Conservation (phyloP, 2,329 filamentous ascomycete species). For the Nemania diffusa region DNA sequence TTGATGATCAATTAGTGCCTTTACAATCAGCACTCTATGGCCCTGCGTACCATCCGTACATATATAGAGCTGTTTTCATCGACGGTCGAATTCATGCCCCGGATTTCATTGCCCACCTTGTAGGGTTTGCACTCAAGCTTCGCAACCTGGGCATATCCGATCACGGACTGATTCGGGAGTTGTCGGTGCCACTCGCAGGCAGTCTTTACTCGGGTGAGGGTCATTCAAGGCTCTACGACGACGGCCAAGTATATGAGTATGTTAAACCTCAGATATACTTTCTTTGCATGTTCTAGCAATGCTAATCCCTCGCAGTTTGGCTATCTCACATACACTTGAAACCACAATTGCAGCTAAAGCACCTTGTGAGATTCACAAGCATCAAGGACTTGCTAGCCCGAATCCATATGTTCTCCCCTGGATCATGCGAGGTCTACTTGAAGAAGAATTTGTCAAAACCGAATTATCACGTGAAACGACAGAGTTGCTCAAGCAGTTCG, state of each 20-base stretch:
- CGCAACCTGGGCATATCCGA: constrained; percentile 93
- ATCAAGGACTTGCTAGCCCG: constrained; percentile 61
- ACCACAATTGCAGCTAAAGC: constrained; percentile 67
- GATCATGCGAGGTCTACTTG: constrained; percentile 92
- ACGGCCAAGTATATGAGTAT: constrained; percentile 82
- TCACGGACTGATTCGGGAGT: constrained; percentile 90
- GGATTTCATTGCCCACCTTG: constrained; percentile 91
- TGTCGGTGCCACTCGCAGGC: constrained; percentile 88
- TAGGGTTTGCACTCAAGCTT: constrained; percentile 92
- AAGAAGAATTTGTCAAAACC: constrained; percentile 89
- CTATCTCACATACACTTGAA: constrained; percentile 77
- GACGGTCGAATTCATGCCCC: constrained; percentile 92
- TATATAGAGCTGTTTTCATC: constrained; percentile 95
- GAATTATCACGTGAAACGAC: constrained; percentile 81
- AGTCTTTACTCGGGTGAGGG: constrained; percentile 92
- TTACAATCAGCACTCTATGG: constrained; percentile 93
- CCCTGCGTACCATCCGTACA: constrained; percentile 87
- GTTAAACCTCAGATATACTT: constrained; percentile 45
- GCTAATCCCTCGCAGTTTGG: constrained; percentile 59
- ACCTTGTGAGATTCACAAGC: constrained; percentile 62
- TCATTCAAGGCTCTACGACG: constrained; percentile 92
- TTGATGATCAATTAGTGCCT: constrained; percentile 95
- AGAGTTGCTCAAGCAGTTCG: constrained; percentile 85
- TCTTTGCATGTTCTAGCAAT: constrained; percentile 10
- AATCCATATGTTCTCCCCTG: constrained; percentile 95